Evolutionary conservation across 148 eudicot genomes (phyloP).

Genomic region (Simmondsia chinensis): DNA sequence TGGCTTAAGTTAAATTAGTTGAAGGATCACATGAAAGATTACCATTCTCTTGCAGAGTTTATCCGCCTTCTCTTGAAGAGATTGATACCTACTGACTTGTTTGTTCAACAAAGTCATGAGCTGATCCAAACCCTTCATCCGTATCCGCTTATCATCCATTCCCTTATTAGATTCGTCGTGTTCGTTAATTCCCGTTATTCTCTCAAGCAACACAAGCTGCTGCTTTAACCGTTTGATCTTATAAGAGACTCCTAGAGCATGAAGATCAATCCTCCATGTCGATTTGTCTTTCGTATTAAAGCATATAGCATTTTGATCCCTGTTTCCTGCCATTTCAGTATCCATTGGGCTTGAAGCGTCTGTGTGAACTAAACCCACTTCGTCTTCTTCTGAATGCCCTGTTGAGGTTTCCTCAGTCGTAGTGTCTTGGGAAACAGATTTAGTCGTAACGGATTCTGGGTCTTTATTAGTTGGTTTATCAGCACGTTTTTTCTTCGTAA

Average conservation of each 20-base stretch:
- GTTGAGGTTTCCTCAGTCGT: constrained; percentile 30
- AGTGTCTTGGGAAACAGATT: constrained; percentile 25
- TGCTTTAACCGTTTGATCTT: constrained; percentile 91
- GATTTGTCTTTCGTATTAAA: constrained; percentile 19
- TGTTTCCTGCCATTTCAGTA: constrained; percentile 17
- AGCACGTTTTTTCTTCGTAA: constrained; percentile 46
- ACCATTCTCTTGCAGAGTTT: constrained; percentile 83
- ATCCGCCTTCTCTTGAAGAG: constrained; percentile 78
- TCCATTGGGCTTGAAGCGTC: constrained; percentile 12
- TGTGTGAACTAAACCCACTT: constrained; percentile 19
- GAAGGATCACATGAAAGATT: too few relatives aligned
- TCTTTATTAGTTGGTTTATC: constrained; percentile 29
- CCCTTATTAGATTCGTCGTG: constrained; percentile 24
- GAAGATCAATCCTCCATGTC: constrained; percentile 70
- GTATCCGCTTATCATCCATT: constrained; percentile 17
- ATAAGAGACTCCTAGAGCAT: constrained; percentile 78
- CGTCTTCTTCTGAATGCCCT: constrained; percentile 38
- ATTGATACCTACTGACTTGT: constrained; percentile 73
- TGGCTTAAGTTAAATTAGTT: too few relatives aligned
- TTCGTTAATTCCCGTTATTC: constrained; percentile 59
- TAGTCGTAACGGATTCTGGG: constrained; percentile 19
- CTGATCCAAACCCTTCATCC: constrained; percentile 27
- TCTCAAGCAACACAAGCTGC: constrained; percentile 72
- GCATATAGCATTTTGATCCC: constrained; percentile 9
- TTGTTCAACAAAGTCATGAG: constrained; percentile 58